Evolutionary conservation across 2,329 filamentous ascomycete genomes (phyloP).

Genomic region (Zymoseptoria tritici): DNA sequence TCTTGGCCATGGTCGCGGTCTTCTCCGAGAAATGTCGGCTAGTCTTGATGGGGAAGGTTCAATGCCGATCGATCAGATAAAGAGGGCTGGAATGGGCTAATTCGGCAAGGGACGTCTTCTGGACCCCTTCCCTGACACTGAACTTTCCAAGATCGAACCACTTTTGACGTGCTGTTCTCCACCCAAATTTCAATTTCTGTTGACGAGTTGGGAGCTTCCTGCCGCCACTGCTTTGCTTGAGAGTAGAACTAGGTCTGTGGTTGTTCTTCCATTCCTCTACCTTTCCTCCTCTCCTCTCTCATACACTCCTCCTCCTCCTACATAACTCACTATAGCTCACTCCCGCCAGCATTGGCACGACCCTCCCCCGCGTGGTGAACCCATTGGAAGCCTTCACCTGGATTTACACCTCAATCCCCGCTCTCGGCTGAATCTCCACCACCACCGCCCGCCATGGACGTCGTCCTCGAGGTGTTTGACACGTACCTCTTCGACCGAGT

Average conservation of each 20-base stretch:
- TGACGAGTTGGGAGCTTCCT: neutral
- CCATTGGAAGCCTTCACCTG: neutral
- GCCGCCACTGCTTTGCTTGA: neutral
- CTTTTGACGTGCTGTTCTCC: neutral
- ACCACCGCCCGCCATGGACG: conserved; percentile 63
- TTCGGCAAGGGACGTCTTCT: neutral
- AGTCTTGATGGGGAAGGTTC: neutral
- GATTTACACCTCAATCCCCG: neutral
- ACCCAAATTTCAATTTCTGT: neutral
- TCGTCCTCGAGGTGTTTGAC: conserved; percentile 80
- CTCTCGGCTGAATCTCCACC: neutral
- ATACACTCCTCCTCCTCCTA: neutral
- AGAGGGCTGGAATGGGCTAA: neutral
- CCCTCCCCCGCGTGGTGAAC: neutral
- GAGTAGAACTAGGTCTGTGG: no score
- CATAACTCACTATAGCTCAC: neutral
- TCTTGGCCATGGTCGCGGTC: neutral
- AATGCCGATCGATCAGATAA: neutral
- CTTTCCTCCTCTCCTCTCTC: neutral
- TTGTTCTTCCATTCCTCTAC: neutral
- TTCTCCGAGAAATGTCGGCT: neutral
- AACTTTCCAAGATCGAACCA: neutral
- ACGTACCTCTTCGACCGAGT: conserved; percentile 71
- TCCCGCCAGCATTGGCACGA: neutral
- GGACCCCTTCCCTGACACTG: neutral